Evolutionary conservation across 2,329 filamentous ascomycete genomes (phyloP), one percentile per base, ranked within the genome.

Genomic region (Penicillium crustosum): DNA sequence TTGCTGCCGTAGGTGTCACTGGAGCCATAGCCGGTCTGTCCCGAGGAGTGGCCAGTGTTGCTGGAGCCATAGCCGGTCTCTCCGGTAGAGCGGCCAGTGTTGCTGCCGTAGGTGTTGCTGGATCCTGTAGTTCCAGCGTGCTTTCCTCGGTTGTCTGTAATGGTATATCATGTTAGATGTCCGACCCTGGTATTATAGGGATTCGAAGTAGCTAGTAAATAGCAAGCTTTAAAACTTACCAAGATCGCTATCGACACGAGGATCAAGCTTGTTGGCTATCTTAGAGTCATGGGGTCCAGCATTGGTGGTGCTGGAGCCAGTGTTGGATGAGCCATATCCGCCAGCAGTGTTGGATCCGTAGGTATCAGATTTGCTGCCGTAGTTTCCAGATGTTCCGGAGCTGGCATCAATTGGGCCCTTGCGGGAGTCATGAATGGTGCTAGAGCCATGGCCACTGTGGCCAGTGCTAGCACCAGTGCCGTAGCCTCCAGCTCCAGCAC

Each of bases 191-290:
- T 29, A 29, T 31, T 31, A 31, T 31, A 4, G 29, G 9, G 4
- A 12, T 31, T 31, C 27, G 9, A 1, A 27, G 25, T 27, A 27
- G 8, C 27, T 27, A 19, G n/a, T 5, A 15, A 35, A 15, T 1
- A 9, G 29, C 27, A 45, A 15, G 23, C 6, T 27, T 19, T n/a
- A n/a, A n/a, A 19, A 35, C 67, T 49, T 61, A 64, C 61, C 62
- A 19, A 54, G 36, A 15, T 65, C 59, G 38, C 61, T 35, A 66
- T 73, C 61, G 25, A 58, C 65, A 33, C 81, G 74, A 23, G 82
- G 83, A 61, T 84, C 83, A 7, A 70, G 65, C 35, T 80, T 79
- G 69, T 84, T 85, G n/a, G 73, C 75, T 6, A 73, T 1, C 41
- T 78, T 77, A 19, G 74, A 76, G 53, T 62, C 64, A 66, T 83